Percentiles rank a stretch among this genome's conserved stretches.
Evolutionary conservation across 371 early-diverging fungal genomes (phyloP).

Genomic region (Mucor ambiguus): DNA sequence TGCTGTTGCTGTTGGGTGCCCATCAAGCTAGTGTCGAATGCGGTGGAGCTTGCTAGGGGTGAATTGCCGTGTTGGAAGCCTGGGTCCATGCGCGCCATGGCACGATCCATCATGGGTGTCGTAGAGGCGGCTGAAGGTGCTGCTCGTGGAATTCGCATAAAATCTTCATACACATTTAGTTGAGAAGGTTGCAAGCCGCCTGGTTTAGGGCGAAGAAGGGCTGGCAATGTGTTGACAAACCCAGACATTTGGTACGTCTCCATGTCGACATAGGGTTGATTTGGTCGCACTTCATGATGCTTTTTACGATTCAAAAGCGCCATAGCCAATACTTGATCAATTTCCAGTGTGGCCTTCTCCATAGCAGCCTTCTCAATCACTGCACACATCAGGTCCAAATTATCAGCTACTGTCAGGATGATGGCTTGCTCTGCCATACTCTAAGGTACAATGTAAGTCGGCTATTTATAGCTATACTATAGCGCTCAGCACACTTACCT

Average conservation of each 20-base stretch:
- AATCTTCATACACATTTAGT: slow-evolving; percentile 77
- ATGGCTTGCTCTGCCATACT: slow-evolving; percentile 81
- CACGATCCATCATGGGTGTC: neutral
- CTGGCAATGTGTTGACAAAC: slow-evolving; percentile 83
- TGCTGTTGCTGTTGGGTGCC: neutral
- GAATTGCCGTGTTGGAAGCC: neutral
- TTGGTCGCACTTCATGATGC: slow-evolving; percentile 83
- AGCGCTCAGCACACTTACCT: slow-evolving; percentile 48
- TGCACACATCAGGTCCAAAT: slow-evolving; percentile 89
- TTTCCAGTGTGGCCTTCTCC: slow-evolving; percentile 82
- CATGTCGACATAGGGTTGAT: slow-evolving; percentile 88
- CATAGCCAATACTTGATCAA: slow-evolving; percentile 75
- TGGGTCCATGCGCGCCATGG: neutral
- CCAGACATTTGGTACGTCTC: slow-evolving; percentile 66
- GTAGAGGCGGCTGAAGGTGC: slow-evolving; percentile 4
- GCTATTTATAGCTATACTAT: no score
- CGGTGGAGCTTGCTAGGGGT: neutral
- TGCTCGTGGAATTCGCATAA: slow-evolving; percentile 25
- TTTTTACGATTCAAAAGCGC: slow-evolving; percentile 77
- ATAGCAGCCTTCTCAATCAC: slow-evolving; percentile 93
- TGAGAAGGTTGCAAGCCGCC: slow-evolving; percentile 81
- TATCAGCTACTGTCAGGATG: slow-evolving; percentile 80
- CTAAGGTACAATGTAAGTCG: slow-evolving; percentile 18
- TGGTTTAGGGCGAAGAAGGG: slow-evolving; percentile 76
- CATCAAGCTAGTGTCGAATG: neutral